phyloP scores from a whole-genome alignment of 257 asterid genomes.

The Paulownia fortunei region DNA sequence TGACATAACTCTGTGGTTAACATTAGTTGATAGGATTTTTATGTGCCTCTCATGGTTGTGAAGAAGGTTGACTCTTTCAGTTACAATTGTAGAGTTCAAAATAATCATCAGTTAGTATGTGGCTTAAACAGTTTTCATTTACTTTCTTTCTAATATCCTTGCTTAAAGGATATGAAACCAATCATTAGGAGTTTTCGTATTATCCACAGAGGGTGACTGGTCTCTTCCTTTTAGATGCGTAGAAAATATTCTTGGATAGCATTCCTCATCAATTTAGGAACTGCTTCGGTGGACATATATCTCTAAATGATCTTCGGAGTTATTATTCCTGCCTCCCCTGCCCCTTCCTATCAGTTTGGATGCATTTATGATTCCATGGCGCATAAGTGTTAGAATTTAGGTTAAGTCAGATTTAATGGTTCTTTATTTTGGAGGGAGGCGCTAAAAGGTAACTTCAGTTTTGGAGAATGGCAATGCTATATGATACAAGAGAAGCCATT shows the following conservation, averaged over 20 bases:
- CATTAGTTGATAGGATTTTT: neutral
- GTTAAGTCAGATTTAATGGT: neutral
- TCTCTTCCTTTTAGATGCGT: neutral
- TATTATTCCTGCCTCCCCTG: neutral
- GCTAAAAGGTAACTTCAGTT: neutral
- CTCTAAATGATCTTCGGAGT: neutral
- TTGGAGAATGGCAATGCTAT: neutral
- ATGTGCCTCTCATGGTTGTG: neutral
- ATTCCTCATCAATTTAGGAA: neutral
- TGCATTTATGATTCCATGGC: neutral
- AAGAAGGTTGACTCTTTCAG: neutral
- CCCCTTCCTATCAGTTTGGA: neutral
- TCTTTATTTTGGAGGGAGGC: constrained; percentile 2
- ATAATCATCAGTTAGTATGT: neutral
- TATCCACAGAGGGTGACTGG: neutral
- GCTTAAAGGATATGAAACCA: neutral
- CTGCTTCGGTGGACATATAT: neutral
- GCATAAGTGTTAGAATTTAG: neutral
- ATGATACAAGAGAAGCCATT: neutral
- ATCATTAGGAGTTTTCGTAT: neutral
- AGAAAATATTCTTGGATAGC: neutral
- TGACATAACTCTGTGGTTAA: neutral
- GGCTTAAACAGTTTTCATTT: no score
- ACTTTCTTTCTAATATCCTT: neutral
- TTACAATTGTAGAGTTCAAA: neutral